These are phyloP conservation scores for Termitomyces sp. DNA, from an alignment of 768 basidiomycete species.

Conservation along the genomic window DNA sequence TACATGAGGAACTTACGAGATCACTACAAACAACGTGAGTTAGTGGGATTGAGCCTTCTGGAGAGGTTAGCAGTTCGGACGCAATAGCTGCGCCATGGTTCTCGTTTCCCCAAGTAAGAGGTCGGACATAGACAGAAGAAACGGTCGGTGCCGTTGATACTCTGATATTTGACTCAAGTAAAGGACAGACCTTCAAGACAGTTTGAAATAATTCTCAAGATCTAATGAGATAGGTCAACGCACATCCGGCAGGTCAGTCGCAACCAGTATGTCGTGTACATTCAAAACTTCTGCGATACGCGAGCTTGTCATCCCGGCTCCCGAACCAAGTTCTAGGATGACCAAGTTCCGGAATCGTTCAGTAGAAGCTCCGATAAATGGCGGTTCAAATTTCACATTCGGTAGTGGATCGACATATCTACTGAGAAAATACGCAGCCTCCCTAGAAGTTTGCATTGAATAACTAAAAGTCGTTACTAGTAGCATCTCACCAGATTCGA, in stretches of 20 bases:
- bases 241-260: constrained; percentile 81
- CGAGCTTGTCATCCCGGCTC: constrained; percentile 61
- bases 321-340: constrained; percentile 78
- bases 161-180: constrained; percentile 38
- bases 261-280: constrained; percentile 45
- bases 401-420: constrained; percentile 45
- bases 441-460: constrained; percentile 43
- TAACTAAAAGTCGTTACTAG: constrained; percentile 2
- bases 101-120: constrained; percentile 69
- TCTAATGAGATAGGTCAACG: constrained; percentile 4
- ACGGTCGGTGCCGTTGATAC: constrained; percentile 6
- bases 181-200: constrained; percentile 38
- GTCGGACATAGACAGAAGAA: constrained; percentile 39
- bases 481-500: constrained; percentile 63
- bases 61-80: constrained; percentile 28
- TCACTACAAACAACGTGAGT: constrained; percentile 84
- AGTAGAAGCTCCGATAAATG: constrained; percentile 29
- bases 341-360: constrained; percentile 15
- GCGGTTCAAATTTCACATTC: constrained; percentile 50
- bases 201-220: neutral
- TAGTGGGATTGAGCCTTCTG: constrained; percentile 18
- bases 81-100: constrained; percentile 39
- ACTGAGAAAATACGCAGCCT: constrained; percentile 63
- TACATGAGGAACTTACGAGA: constrained; percentile 48
- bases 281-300: constrained; percentile 30